Evolutionary conservation across 345 rosid species (phyloP), one percentile per base, ranked within the genome.

Genomic region (Draba incana): DNA sequence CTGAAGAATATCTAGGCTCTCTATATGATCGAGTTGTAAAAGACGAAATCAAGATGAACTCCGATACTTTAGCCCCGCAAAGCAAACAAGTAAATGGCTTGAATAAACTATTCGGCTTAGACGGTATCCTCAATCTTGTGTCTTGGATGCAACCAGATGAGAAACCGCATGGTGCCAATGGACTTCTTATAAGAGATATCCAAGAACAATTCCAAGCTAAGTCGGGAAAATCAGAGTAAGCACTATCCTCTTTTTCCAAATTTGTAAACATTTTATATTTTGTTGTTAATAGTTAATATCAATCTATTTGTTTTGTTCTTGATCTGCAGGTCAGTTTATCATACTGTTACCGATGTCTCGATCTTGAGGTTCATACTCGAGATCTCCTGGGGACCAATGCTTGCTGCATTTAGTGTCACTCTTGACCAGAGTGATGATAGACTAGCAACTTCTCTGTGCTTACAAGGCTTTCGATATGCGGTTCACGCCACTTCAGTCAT

Each of bases 341-440:
- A 91, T 70, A 73, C 72, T 43, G 86, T 94, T 45, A 84, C 91
- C 15, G 96, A 91, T 81, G 80, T 84, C 53, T 81, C 87, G 30
- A 94, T 94, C 72, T 73, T 94, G 84, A 86, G 99, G 69, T 94
- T 89, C 78, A 94, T 94, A 88, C 86, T 91, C 46, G 99, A 94
- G 72, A 96, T 86, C 78, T 87, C 95, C 52, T 94, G 99, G 98
- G 99, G 89, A 66, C 98, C 98, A 9, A 87, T 89, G 92, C 85
- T 94, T 75, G 99, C 99, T 68, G 96, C 99, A 61, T 91, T 94
- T 70, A 94, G 98, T 79, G 76, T 94, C 75, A 94, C 98, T 33
- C 88, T 94, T 24, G 99, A 82, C 76, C 97, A 88, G 81, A 94
- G 89, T 79, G 92, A 91, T 81, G 99, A 94, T 71, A 89, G 82